These are phyloP conservation scores for Venturia nashicola DNA, from an alignment of 2,329 filamentous ascomycete species.

Conservation along the genomic window DNA sequence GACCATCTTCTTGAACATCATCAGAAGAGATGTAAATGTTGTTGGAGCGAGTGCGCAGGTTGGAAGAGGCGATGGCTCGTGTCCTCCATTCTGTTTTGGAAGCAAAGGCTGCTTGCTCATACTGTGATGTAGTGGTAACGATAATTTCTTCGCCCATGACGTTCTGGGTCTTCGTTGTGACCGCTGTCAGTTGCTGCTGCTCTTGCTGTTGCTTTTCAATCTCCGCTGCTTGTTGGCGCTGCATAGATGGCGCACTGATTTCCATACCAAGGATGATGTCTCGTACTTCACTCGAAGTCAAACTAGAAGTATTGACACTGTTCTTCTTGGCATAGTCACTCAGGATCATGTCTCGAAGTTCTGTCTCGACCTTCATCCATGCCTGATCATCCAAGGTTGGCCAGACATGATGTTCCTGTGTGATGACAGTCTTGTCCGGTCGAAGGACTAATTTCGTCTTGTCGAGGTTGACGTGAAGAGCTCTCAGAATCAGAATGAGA, in stretches of 20 bases:
- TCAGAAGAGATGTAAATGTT: conserved; percentile 98
- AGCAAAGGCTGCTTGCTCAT: conserved; percentile 93
- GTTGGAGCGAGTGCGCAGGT: conserved; percentile 84
- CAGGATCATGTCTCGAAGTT: conserved; percentile 85
- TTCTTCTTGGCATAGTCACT: conserved; percentile 99
- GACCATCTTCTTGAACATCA: conserved; percentile 77
- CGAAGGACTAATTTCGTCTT: conserved; percentile 94
- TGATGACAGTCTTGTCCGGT: conserved; percentile 96
- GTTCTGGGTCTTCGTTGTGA: conserved; percentile 97
- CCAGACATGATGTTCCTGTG: conserved; percentile 98
- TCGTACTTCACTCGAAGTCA: conserved; percentile 92
- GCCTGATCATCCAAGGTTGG: conserved; percentile 87
- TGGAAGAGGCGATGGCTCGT: conserved; percentile 89
- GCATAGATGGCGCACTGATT: conserved; percentile 94
- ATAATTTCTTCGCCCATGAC: conserved; percentile 95
- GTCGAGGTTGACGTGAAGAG: conserved; percentile 93
- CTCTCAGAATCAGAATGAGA: conserved; percentile 82
- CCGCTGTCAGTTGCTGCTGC: conserved; percentile 88
- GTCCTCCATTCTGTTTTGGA: conserved; percentile 99
- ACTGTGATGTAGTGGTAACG: conserved; percentile 94
- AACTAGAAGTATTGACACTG: conserved; percentile 94
- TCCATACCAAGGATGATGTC: conserved; percentile 99
- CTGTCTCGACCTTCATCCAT: conserved; percentile 99
- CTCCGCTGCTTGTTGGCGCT: conserved; percentile 94
- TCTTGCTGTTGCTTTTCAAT: conserved; percentile 99